Evolutionary conservation across 441 rosid species (phyloP).

Genomic region (Erodium chrysanthum): DNA sequence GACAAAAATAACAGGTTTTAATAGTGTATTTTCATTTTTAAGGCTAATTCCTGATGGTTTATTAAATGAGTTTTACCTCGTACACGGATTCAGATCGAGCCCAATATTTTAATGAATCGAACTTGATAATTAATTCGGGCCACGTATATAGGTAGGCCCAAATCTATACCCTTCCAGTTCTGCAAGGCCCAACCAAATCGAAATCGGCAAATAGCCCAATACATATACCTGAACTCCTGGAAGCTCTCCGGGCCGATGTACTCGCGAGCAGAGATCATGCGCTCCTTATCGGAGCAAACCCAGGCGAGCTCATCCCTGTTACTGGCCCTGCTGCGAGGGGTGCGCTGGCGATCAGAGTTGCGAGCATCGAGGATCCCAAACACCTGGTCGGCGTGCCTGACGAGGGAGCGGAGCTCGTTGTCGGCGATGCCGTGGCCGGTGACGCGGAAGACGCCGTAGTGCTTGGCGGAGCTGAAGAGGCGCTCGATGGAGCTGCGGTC

Average conservation of each 20-base stretch:
- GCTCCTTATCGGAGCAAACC: conserved; percentile 5
- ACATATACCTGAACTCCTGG: background rate
- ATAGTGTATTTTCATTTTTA: too few relatives aligned
- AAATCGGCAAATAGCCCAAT: too few relatives aligned
- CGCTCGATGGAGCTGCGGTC: background rate
- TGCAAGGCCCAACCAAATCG: too few relatives aligned
- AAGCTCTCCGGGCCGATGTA: background rate
- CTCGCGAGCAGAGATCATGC: background rate
- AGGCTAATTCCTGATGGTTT: too few relatives aligned
- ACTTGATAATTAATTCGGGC: too few relatives aligned
- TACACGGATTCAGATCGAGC: too few relatives aligned
- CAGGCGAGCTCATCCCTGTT: background rate
- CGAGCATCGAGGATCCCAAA: background rate
- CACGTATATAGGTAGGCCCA: too few relatives aligned
- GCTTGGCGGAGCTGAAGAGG: background rate
- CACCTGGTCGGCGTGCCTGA: background rate
- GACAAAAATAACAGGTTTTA: too few relatives aligned
- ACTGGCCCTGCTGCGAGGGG: background rate
- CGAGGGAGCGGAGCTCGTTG: background rate
- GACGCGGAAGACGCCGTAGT: conserved; percentile 4
- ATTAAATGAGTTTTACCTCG: too few relatives aligned
- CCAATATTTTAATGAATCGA: too few relatives aligned
- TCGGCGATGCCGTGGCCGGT: background rate
- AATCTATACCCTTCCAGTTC: too few relatives aligned
- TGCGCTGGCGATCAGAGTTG: background rate